Evolutionary conservation across 2,329 filamentous ascomycete species (phyloP).

Genomic region (Atkinsonella hypoxylon): DNA sequence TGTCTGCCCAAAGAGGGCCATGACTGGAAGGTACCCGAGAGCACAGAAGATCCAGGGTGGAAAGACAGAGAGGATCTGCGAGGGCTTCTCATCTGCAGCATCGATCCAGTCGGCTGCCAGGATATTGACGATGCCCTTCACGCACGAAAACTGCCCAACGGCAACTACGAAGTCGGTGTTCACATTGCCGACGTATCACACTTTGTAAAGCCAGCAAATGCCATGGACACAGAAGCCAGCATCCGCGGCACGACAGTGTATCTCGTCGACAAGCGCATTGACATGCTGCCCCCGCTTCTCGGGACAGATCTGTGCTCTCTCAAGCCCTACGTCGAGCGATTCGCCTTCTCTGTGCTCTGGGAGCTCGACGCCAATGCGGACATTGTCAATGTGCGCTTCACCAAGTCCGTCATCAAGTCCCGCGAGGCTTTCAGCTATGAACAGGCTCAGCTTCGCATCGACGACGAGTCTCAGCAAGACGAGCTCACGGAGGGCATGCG

Average conservation of each 20-base stretch:
- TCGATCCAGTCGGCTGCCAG: slow-evolving; percentile 90
- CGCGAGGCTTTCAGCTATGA: slow-evolving; percentile 97
- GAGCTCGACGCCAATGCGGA: slow-evolving; percentile 79
- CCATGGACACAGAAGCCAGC: slow-evolving; percentile 93
- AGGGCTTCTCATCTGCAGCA: slow-evolving; percentile 85
- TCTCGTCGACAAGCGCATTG: slow-evolving; percentile 95
- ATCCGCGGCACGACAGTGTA: slow-evolving; percentile 94
- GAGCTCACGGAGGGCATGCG: slow-evolving; percentile 86
- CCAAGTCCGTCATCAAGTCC: slow-evolving; percentile 95
- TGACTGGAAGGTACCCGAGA: slow-evolving; percentile 82
- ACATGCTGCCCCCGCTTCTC: slow-evolving; percentile 95
- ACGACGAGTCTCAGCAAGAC: slow-evolving; percentile 77
- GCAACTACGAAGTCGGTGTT: slow-evolving; percentile 91
- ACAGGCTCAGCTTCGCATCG: slow-evolving; percentile 85
- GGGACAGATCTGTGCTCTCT: slow-evolving; percentile 94
- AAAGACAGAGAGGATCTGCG: slow-evolving; percentile 72
- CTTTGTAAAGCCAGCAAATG: slow-evolving; percentile 92
- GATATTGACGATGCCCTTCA: slow-evolving; percentile 98
- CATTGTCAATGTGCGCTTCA: slow-evolving; percentile 76
- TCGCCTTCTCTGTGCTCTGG: slow-evolving; percentile 78
- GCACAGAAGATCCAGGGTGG: slow-evolving; percentile 75
- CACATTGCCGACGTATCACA: slow-evolving; percentile 99
- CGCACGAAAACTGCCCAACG: slow-evolving; percentile 71
- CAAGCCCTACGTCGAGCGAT: slow-evolving; percentile 94
- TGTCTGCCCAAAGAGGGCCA: slow-evolving; percentile 87